phyloP scores from a whole-genome alignment of 2,329 filamentous ascomycete genomes.

The Verticillium nubilum region DNA sequence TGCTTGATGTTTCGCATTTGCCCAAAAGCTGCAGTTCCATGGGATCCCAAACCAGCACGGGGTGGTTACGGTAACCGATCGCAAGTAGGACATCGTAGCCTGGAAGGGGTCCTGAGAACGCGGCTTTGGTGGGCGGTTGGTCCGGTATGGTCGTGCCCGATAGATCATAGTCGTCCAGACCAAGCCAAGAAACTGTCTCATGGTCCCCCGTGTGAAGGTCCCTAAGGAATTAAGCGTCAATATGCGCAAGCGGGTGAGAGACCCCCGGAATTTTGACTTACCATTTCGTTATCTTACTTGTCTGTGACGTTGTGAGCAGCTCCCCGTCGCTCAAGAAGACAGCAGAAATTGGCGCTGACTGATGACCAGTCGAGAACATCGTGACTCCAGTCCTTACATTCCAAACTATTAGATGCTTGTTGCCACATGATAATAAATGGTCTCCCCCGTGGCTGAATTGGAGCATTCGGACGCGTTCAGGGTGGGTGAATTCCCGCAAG shows the following conservation, averaged over 20 bases:
- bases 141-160: constrained; percentile 4
- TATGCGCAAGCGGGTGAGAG: not conserved
- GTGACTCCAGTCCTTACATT: constrained; percentile 8
- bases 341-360: constrained; percentile 9
- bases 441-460: constrained; percentile 17
- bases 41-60: constrained; percentile 17
- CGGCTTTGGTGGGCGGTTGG: constrained; percentile 9
- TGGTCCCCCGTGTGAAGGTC: constrained; percentile 7
- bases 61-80: constrained; percentile 16
- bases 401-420: constrained; percentile 15
- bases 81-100: constrained; percentile 14
- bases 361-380: constrained; percentile 11
- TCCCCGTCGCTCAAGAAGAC: constrained; percentile 9
- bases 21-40: constrained; percentile 12
- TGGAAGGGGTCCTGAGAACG: constrained; percentile 6
- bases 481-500: constrained; percentile 15
- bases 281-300: constrained; percentile 12
- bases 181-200: constrained; percentile 7
- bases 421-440: constrained; percentile 17
- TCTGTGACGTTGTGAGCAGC: constrained; percentile 13
- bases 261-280: constrained; percentile 6
- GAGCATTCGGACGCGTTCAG: constrained; percentile 17
- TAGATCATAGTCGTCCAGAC: not conserved
- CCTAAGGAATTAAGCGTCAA: constrained; percentile 3
- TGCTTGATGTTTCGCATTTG: constrained; percentile 7